Percentiles rank a stretch among this genome's conserved stretches.
These are phyloP conservation scores for Cryoendolithus antarcticus DNA, from an alignment of 2,329 filamentous ascomycete species.

Conservation along the genomic window DNA sequence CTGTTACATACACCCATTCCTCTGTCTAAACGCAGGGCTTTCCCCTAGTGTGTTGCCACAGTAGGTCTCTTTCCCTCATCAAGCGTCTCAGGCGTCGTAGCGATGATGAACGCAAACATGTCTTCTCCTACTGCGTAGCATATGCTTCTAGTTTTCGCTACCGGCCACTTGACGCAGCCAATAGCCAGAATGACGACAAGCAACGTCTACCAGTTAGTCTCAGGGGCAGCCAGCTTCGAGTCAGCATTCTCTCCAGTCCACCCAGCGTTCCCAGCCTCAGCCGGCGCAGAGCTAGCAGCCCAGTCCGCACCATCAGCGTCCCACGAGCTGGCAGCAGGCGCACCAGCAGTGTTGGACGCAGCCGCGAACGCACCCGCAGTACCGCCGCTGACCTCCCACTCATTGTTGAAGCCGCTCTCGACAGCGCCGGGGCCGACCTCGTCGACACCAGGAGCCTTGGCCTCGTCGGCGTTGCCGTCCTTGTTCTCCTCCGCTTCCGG, in stretches of 20 bases:
- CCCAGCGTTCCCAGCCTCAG: constrained; percentile 38
- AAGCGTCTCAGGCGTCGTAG: constrained; percentile 45
- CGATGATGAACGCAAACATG: constrained; percentile 1
- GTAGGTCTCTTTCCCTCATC: constrained; percentile 99
- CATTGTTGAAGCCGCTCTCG: constrained; percentile 65
- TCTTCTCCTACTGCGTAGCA: constrained; percentile 2
- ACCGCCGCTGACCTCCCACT: constrained; percentile 72
- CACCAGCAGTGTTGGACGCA: constrained; percentile 42
- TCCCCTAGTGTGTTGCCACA: constrained; percentile 56
- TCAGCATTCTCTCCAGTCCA: constrained; percentile 33
- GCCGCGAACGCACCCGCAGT: constrained; percentile 56
- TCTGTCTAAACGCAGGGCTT: constrained; percentile 72
- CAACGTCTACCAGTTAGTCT: constrained; percentile 34
- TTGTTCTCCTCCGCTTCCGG: constrained; percentile 99
- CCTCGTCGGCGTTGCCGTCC: constrained; percentile 73
- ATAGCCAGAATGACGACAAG: constrained; percentile 3
- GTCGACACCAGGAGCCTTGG: constrained; percentile 70
- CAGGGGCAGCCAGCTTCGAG: constrained; percentile 18
- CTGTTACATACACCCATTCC: constrained; percentile 16
- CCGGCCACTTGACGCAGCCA: constrained; percentile 1
- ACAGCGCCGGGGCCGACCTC: constrained; percentile 71
- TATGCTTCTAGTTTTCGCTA: constrained; percentile 6
- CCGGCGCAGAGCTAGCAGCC: constrained; percentile 45
- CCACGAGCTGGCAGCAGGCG: constrained; percentile 49
- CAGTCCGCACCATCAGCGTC: constrained; percentile 57